These are phyloP conservation scores for Gossypium schwendimanii DNA, from an alignment of 441 rosid genomes.

Conservation along the genomic window DNA sequence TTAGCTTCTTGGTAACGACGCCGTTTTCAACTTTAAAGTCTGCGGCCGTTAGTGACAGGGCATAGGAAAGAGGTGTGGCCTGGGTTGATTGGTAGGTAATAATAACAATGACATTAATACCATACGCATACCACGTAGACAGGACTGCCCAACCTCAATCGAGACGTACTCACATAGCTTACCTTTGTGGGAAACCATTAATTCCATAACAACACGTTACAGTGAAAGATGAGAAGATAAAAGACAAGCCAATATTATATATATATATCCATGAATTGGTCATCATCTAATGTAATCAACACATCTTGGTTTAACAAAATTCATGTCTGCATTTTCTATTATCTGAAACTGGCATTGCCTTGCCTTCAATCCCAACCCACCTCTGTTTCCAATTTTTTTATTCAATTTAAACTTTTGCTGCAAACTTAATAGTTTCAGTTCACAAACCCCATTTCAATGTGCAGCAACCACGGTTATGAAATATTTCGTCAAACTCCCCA, in stretches of 20 bases:
- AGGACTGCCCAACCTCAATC: too few relatives aligned
- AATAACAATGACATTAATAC: not conserved
- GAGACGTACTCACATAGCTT: not conserved
- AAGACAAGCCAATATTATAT: not conserved
- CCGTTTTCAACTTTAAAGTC: too few relatives aligned
- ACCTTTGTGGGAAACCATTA: not conserved
- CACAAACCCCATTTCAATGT: not conserved
- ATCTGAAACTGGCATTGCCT: not conserved
- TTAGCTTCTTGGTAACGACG: too few relatives aligned
- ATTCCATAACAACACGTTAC: not conserved
- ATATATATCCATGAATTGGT: not conserved
- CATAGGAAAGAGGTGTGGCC: too few relatives aligned
- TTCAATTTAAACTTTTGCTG: not conserved
- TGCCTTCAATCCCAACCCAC: not conserved
- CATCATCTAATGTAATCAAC: not conserved
- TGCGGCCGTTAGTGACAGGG: too few relatives aligned
- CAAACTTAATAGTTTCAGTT: not conserved
- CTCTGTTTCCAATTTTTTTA: slow-evolving; percentile 23
- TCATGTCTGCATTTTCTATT: not conserved
- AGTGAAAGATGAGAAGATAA: not conserved
- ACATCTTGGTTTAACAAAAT: not conserved
- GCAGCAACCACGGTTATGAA: not conserved
- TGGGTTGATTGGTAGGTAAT: too few relatives aligned
- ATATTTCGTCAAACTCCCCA: not conserved
- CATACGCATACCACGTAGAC: not conserved